phyloP scores from a whole-genome alignment of 768 basidiomycete species.

The Russula brevipes region DNA sequence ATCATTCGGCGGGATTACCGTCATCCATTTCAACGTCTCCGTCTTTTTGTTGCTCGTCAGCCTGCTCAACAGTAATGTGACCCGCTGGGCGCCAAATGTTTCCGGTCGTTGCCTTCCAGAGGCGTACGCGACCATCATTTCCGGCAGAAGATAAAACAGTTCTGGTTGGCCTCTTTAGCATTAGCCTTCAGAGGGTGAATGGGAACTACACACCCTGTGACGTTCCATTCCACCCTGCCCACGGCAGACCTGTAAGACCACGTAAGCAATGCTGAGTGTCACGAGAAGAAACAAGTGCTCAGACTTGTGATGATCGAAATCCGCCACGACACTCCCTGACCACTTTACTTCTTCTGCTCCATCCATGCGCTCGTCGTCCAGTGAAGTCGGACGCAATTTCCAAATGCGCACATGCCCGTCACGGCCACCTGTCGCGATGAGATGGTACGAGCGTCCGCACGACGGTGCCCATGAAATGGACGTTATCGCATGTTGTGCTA shows the following conservation, averaged over 20 bases:
- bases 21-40: conserved; percentile 46
- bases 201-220: conserved; percentile 56
- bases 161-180: conserved; percentile 35
- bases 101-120: conserved; percentile 83
- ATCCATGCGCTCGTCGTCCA: conserved; percentile 36
- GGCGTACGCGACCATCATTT: conserved; percentile 72
- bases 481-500: conserved; percentile 60
- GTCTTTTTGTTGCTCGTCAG: conserved; percentile 42
- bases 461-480: conserved; percentile 91
- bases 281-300: conserved; percentile 26
- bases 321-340: conserved; percentile 71
- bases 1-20: conserved; percentile 34
- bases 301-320: conserved; percentile 83
- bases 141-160: conserved; percentile 81
- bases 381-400: conserved; percentile 61
- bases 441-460: conserved; percentile 90
- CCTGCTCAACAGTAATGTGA: conserved; percentile 75
- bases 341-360: conserved; percentile 52
- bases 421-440: conserved; percentile 83
- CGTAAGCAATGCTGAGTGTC: background rate
- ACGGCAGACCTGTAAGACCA: conserved; percentile 52
- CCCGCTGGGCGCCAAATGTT: conserved; percentile 83
- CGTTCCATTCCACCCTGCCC: conserved; percentile 91
- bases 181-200: background rate
- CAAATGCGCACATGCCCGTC: conserved; percentile 90